Evolutionary conservation across 1,284 basidiomycete species (phyloP), one percentile per base, ranked within the genome.

Genomic region (Somion occarium): DNA sequence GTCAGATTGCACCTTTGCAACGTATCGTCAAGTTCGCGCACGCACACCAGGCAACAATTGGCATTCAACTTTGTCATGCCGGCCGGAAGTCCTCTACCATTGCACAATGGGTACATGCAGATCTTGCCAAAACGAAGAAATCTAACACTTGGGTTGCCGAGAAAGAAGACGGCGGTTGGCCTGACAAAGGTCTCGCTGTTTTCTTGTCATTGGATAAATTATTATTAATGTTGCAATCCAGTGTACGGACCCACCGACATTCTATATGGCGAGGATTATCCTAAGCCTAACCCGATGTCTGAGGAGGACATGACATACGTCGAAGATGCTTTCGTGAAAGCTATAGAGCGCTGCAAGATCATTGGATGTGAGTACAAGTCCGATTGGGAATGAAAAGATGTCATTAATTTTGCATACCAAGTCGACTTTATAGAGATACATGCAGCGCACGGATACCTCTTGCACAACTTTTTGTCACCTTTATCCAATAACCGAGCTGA

Each of bases 371-470:
- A 58, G 79, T 58, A 5, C 46, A n/a, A n/a, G n/a, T n/a, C n/a
- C n/a, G n/a, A n/a, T n/a, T n/a, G n/a, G n/a, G n/a, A n/a, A n/a
- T n/a, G n/a, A n/a, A n/a, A n/a, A n/a, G n/a, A n/a, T n/a, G n/a
- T n/a, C n/a, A n/a, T n/a, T n/a, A n/a, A n/a, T n/a, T n/a, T n/a
- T n/a, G n/a, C n/a, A n/a, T n/a, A 1, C 11, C n/a, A 55, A 83
- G 80, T 83, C 63, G 91, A 95, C 67, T 91, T 88, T 59, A 84
- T 95, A 53, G 90, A 95, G 64, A 64, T 91, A 19, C 89, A 91
- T 65, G 78, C 73, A 20, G 78, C 83, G 1, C 88, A 92, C 61
- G 82, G 85, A 19, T 87, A 87, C 65, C 73, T 85, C 22, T 24
- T 82, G 4, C 78, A 83, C 63, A 64, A 69, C 30, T 91, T 90